These are phyloP conservation scores for Xylaria bambusicola DNA, from an alignment of 495 filamentous ascomycete genomes.

Conservation along the genomic window DNA sequence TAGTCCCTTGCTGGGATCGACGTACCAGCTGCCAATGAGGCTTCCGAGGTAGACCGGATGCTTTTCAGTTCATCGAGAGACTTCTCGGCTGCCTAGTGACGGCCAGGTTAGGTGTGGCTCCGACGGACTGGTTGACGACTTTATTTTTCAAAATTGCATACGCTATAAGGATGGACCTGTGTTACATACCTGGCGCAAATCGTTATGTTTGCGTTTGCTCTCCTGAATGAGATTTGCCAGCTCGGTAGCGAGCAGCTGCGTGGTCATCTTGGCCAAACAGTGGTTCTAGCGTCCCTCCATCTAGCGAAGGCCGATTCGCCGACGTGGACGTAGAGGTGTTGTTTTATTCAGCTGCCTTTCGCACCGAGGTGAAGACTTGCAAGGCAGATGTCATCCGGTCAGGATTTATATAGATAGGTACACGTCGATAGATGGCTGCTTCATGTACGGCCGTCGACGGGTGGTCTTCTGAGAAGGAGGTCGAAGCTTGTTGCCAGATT, in stretches of 20 bases:
- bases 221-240: conserved; percentile 92
- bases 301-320: too few species aligned
- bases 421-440: too few species aligned
- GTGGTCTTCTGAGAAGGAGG: too few species aligned
- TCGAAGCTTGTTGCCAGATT: conserved; percentile 35
- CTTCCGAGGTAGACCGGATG: conserved; percentile 73
- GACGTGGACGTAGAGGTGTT: neutral
- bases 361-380: too few species aligned
- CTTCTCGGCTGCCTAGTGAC: conserved; percentile 83
- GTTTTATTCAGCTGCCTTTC: too few species aligned
- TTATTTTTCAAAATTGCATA: too few species aligned
- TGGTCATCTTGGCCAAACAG: conserved; percentile 71
- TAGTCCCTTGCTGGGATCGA: neutral
- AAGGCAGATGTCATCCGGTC: neutral
- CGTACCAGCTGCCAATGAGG: conserved; percentile 82
- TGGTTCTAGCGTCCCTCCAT: conserved; percentile 30
- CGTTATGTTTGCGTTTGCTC: conserved; percentile 88
- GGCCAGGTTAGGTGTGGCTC: neutral
- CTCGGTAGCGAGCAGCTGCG: conserved; percentile 86
- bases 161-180: too few species aligned
- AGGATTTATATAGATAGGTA: neutral
- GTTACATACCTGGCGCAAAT: conserved; percentile 73
- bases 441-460: too few species aligned
- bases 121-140: too few species aligned
- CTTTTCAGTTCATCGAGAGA: conserved; percentile 86